A percentile compares a stretch with the other conserved stretches of the same genome.
Evolutionary conservation across 192 early-diverging fungal species (phyloP).

Genomic region (Kappamyces sp.): DNA sequence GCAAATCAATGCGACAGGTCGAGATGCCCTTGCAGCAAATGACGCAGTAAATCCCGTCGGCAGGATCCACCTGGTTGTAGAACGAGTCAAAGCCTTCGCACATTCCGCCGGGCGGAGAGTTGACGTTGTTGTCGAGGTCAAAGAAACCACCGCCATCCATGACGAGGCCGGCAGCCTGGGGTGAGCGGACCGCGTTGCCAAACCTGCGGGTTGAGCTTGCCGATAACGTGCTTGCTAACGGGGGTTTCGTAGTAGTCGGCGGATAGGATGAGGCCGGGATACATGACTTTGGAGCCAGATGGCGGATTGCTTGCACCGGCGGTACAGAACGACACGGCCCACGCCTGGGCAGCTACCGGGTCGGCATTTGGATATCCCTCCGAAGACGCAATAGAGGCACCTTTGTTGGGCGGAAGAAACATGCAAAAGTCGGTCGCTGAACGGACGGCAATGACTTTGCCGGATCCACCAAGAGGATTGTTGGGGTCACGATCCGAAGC

Average conservation of each 20-base stretch:
- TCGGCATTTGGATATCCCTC: neutral
- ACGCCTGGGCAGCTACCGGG: neutral
- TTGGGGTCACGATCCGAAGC: neutral
- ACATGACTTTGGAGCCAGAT: too few species aligned
- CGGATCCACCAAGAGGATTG: neutral
- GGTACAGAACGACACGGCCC: neutral
- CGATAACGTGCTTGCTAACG: too few species aligned
- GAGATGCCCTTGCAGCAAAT: slow-evolving; percentile 2
- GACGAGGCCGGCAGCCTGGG: too few species aligned
- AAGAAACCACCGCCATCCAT: slow-evolving; percentile 2
- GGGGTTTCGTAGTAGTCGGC: too few species aligned
- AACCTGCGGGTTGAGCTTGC: neutral
- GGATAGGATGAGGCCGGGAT: neutral
- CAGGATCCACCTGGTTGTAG: neutral
- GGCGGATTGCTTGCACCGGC: too few species aligned
- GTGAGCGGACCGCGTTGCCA: too few species aligned
- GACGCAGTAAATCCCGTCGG: slow-evolving; percentile 1
- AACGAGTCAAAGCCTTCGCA: neutral
- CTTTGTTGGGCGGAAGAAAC: neutral
- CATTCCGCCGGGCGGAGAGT: neutral
- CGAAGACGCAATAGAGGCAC: neutral
- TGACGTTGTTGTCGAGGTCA: slow-evolving; percentile 2
- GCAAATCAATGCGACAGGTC: neutral
- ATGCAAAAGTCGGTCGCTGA: neutral
- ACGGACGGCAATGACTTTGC: neutral